Evolutionary conservation across 2,329 filamentous ascomycete species (phyloP).

Genomic region (Aspergillus aculeatus): DNA sequence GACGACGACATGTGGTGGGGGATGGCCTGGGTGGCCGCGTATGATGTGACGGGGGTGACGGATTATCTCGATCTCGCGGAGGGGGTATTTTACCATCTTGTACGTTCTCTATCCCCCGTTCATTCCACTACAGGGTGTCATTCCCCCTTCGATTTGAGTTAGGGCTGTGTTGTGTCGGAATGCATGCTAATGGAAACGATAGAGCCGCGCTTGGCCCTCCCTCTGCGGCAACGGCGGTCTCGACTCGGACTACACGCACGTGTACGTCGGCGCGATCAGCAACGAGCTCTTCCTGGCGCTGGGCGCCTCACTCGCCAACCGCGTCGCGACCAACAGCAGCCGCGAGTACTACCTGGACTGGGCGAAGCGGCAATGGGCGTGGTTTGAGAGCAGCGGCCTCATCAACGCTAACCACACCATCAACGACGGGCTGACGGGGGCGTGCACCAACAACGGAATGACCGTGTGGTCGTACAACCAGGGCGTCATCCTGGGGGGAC

Average conservation of each 20-base stretch:
- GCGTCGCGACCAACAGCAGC: constrained; percentile 34
- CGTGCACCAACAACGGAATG: constrained; percentile 49
- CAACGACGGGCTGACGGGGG: constrained; percentile 54
- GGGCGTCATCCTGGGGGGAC: constrained; percentile 59
- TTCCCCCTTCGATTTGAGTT: neutral
- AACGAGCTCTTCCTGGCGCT: constrained; percentile 58
- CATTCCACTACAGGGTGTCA: too few relatives aligned
- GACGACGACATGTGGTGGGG: constrained; percentile 58
- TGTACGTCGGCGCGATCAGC: constrained; percentile 54
- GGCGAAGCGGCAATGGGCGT: constrained; percentile 51
- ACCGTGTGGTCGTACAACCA: constrained; percentile 59
- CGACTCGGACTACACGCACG: constrained; percentile 48
- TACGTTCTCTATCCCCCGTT: constrained; percentile 14
- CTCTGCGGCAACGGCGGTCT: constrained; percentile 48
- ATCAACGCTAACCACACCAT: constrained; percentile 50
- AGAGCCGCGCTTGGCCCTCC: constrained; percentile 42
- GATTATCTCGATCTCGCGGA: constrained; percentile 50
- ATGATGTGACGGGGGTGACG: constrained; percentile 49
- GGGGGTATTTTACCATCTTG: constrained; percentile 51
- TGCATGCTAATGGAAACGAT: neutral
- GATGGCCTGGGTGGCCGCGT: constrained; percentile 55
- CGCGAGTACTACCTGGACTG: constrained; percentile 42
- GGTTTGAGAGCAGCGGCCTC: constrained; percentile 52
- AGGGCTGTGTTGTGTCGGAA: neutral
- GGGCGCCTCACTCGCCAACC: constrained; percentile 57